Conservation (phyloP, 495 filamentous ascomycete species). For the Pseudotulostoma volvatum region DNA sequence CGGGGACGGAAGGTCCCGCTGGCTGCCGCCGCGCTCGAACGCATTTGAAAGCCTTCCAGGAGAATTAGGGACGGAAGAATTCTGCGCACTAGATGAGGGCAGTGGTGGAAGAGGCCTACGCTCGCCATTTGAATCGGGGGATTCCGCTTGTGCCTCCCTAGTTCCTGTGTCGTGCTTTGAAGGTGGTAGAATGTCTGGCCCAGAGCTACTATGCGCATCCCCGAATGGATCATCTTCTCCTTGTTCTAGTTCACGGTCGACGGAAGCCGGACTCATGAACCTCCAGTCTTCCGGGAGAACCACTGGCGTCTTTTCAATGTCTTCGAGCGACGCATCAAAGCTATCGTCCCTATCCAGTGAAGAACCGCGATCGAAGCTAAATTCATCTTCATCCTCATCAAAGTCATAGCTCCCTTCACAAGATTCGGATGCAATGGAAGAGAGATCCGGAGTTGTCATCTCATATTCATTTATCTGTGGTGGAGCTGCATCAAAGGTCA, state of each 20-base stretch:
- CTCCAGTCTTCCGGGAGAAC: slow-evolving; percentile 94
- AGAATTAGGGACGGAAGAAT: slow-evolving; percentile 24
- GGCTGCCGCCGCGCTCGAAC: slow-evolving; percentile 44
- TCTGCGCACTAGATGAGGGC: slow-evolving; percentile 32
- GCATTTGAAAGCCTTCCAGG: slow-evolving; percentile 39
- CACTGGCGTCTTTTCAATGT: slow-evolving; percentile 91
- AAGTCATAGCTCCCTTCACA: slow-evolving; percentile 86
- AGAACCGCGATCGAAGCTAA: slow-evolving; percentile 54
- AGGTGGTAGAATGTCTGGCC: slow-evolving; percentile 27
- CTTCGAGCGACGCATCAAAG: slow-evolving; percentile 85
- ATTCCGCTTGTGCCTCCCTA: slow-evolving; percentile 38
- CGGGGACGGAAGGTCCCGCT: slow-evolving; percentile 47
- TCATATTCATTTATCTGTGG: slow-evolving; percentile 95
- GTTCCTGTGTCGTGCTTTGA: slow-evolving; percentile 10
- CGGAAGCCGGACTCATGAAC: slow-evolving; percentile 49
- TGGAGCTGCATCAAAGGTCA: slow-evolving; percentile 87
- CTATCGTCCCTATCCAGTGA: slow-evolving; percentile 65
- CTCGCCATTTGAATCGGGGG: slow-evolving; percentile 54
- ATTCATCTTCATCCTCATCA: slow-evolving; percentile 52
- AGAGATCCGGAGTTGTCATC: slow-evolving; percentile 88
- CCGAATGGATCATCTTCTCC: slow-evolving; percentile 54
- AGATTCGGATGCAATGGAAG: slow-evolving; percentile 72
- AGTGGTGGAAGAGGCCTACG: slow-evolving; percentile 62
- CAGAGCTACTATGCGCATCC: slow-evolving; percentile 43
- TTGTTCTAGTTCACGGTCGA: slow-evolving; percentile 34